Evolutionary conservation across 176 grass and related monocot species (phyloP), one percentile per base, ranked within the genome.

Genomic region (Avena insularis): DNA sequence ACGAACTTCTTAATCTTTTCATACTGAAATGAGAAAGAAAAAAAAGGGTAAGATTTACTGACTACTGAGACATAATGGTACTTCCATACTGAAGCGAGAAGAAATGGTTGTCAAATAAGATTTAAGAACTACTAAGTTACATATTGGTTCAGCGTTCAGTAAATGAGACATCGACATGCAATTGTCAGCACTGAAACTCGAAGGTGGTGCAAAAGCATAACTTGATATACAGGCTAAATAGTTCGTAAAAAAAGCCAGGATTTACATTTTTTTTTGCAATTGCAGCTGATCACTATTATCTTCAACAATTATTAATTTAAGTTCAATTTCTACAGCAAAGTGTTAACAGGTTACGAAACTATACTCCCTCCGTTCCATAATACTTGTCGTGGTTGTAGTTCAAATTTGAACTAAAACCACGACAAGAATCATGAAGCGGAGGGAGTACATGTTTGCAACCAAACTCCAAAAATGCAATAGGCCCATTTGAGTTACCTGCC

Each of bases 1-100:
- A 98, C 80, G 53, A 94, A 90, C 71, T 88, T 98, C 60, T 91
- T 94, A 48, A 92, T 91, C 84, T 98, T 98, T 50, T 95, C 84
- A 21, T 92, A 98, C 96, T 98, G 86, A 91, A 91, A 86, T 36
- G 83, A 58, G 80, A 43, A 43, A 29, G 47, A 82, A 83, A 5
- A 47, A 17, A 53, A 54, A 65, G 1, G 3, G 40, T 29, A 60
- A 79, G n/a, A 57, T 31, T 46, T 33, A 8, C 25, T 27, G 79
- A 21, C 40, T 29, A 20, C n/a, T 23, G 79, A 43, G 61, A 61
- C n/a, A 25, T 61, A 61, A 61, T 61, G 20, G 20, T 60, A 2
- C 58, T 60, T 60, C 2, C 58, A 60, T 60, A 60, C 58, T 60
- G n/a, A 61, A 61, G 23, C 25, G n/a, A 60, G 57, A 60, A 60